Conservation (phyloP, 495 filamentous ascomycete species). For the Wilcoxina mikolae region DNA sequence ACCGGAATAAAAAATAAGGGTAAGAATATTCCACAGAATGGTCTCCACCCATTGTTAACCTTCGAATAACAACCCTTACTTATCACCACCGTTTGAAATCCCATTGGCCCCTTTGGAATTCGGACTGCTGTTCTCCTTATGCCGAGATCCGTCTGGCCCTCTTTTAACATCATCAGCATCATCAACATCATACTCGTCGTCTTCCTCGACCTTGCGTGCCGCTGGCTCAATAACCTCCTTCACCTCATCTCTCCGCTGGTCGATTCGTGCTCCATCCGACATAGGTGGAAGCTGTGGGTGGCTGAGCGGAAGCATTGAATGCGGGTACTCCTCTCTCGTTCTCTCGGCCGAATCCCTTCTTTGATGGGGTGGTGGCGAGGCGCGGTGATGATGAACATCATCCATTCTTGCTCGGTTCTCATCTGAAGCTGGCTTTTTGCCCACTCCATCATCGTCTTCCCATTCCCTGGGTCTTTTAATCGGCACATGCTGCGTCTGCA, state of each 20-base stretch:
- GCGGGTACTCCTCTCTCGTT: slow-evolving; percentile 42
- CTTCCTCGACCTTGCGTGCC: slow-evolving; percentile 87
- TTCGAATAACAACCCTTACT: slow-evolving; percentile 9
- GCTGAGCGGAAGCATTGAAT: slow-evolving; percentile 33
- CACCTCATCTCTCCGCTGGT: slow-evolving; percentile 42
- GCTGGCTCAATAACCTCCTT: slow-evolving; percentile 60
- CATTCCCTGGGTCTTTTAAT: slow-evolving; percentile 81
- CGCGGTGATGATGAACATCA: slow-evolving; percentile 62
- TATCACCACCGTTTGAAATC: slow-evolving; percentile 23
- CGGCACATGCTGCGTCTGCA: slow-evolving; percentile 43
- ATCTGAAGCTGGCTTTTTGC: slow-evolving; percentile 75
- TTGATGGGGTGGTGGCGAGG: slow-evolving; percentile 52
- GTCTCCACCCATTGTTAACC: too few species aligned
- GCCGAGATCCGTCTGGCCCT: slow-evolving; percentile 29
- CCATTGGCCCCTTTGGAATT: slow-evolving; percentile 24
- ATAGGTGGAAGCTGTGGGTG: slow-evolving; percentile 32
- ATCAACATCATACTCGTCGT: slow-evolving; percentile 88
- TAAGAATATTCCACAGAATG: too few species aligned
- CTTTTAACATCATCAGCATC: slow-evolving; percentile 71
- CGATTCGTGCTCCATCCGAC: slow-evolving; percentile 35
- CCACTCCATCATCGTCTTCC: slow-evolving; percentile 57
- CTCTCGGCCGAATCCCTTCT: slow-evolving; percentile 68
- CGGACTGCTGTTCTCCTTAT: slow-evolving; percentile 33
- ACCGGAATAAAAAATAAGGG: too few species aligned
- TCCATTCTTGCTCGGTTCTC: slow-evolving; percentile 76